phyloP scores from a whole-genome alignment of 1,284 basidiomycete species.

The Fomitiporia mediterranea region DNA sequence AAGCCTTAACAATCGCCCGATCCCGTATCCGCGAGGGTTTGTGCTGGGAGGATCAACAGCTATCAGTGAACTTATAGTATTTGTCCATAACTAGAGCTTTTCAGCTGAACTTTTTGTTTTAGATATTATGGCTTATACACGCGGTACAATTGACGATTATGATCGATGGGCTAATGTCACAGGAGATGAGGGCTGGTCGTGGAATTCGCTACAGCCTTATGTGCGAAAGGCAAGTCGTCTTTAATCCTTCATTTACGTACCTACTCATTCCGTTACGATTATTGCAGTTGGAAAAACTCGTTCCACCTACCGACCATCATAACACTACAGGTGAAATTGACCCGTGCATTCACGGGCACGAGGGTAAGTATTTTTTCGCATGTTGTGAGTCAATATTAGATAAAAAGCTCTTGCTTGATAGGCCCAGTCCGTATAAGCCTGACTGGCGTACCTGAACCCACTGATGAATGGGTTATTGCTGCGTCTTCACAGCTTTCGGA shows the following conservation, averaged over 20 bases:
- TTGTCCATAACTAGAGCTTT: neutral
- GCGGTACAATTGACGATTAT: slow-evolving; percentile 26
- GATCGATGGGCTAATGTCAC: slow-evolving; percentile 29
- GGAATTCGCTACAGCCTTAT: slow-evolving; percentile 26
- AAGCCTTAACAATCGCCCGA: slow-evolving; percentile 27
- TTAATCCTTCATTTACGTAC: slow-evolving; percentile 1
- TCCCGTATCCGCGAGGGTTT: slow-evolving; percentile 33
- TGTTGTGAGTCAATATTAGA: neutral
- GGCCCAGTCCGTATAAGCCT: slow-evolving; percentile 2
- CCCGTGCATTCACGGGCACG: slow-evolving; percentile 22
- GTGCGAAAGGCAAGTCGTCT: slow-evolving; percentile 23
- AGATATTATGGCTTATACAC: slow-evolving; percentile 27
- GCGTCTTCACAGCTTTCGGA: slow-evolving; percentile 2
- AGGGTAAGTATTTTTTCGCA: slow-evolving; percentile 15
- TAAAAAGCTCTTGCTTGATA: neutral
- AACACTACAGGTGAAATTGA: slow-evolving; percentile 24
- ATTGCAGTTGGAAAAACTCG: slow-evolving; percentile 23
- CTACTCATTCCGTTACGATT: neutral
- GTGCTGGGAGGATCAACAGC: slow-evolving; percentile 36
- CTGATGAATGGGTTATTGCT: slow-evolving; percentile 3
- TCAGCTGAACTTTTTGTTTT: neutral
- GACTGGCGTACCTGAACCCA: neutral
- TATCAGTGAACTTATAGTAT: slow-evolving; percentile 30
- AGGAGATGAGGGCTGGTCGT: slow-evolving; percentile 31
- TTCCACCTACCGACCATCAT: slow-evolving; percentile 22